A percentile compares a stretch with the other conserved stretches of the same genome.
phyloP scores from a whole-genome alignment of 2,329 filamentous ascomycete species.

The Iodosphaeria phyllophila region DNA sequence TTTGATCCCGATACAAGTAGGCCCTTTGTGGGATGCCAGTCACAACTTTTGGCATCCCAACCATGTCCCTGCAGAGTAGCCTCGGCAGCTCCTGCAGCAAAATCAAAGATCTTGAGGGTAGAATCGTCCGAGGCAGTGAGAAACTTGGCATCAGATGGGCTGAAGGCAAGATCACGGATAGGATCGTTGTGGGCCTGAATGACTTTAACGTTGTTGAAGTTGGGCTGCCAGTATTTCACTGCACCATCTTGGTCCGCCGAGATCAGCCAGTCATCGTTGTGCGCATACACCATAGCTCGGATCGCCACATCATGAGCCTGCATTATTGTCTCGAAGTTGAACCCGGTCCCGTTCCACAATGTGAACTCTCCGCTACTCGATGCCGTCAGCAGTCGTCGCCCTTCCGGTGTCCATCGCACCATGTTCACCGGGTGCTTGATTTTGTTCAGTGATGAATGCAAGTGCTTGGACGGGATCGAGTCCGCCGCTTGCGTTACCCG shows the following conservation, averaged over 20 bases:
- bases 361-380: conserved; percentile 97
- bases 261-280: conserved; percentile 92
- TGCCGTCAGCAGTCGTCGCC: conserved; percentile 74
- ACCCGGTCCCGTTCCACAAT: conserved; percentile 94
- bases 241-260: conserved; percentile 90
- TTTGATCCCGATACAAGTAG: conserved; percentile 91
- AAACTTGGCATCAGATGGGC: conserved; percentile 87
- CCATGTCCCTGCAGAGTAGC: conserved; percentile 78
- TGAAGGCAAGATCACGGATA: conserved; percentile 80
- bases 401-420: conserved; percentile 94
- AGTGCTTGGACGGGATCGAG: conserved; percentile 80
- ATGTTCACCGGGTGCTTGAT: conserved; percentile 96
- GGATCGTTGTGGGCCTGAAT: conserved; percentile 82
- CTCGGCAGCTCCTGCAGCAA: conserved; percentile 70
- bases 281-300: conserved; percentile 68
- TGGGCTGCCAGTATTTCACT: conserved; percentile 97
- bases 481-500: conserved; percentile 59
- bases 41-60: conserved; percentile 93
- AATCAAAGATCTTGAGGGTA: conserved; percentile 89
- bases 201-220: conserved; percentile 96
- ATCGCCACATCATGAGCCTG: conserved; percentile 87
- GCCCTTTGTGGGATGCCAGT: conserved; percentile 95
- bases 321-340: conserved; percentile 99
- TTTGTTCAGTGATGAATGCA: conserved; percentile 97
- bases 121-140: conserved; percentile 92